Base-by-base conservation (phyloP, 1,139 yeast genomes). In the Pichia sp. region DNA sequence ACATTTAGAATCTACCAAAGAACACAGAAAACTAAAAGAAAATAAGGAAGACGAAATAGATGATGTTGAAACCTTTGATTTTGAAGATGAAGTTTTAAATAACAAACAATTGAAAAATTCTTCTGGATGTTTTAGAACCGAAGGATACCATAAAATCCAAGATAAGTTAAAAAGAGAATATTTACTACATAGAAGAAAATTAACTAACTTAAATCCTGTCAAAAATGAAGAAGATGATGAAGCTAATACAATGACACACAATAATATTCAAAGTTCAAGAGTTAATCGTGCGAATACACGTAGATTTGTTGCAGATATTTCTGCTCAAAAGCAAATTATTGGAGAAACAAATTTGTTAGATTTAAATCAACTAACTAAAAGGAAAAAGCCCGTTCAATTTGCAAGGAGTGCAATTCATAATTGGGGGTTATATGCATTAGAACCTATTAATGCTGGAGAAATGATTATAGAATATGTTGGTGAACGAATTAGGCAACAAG, bases 391-490 rank as follows among this genome's bases (percentile, higher is more conserved):
- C 0, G 97, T 92, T 11, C 84, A 94, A 20, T 90, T 90, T 70
- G 97, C 97, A 0, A 71, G 98, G 45, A 89, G 97, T 1, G 95
- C 97, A 0, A 92, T 92, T 57, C 98, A 94, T 62, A 89, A 92
- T 59, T 92, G 98, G 98, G 99, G 99, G 0, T 67, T 92, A 40
- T 92, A 89, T 65, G 98, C 98, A 0, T 70, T 87, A 59, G 97
- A 92, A 59, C 95, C 95, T 1, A 92, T 92, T 58, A 86, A 89
- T 12, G 94, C 95, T 1, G 85, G 83, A 55, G 98, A 92, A 64
- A 92, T 92, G 97, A 90, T 92, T 57, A 92, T 94, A 50, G 99
- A 94, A 63, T 92, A 92, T 58, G 97, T 92, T n/a, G 99, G 99
- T 30, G 98, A 92, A 58, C 76, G 95, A 48, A 82, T 94, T 31